Base-by-base conservation (phyloP, 768 basidiomycete species). In the Pholiota conissans region DNA sequence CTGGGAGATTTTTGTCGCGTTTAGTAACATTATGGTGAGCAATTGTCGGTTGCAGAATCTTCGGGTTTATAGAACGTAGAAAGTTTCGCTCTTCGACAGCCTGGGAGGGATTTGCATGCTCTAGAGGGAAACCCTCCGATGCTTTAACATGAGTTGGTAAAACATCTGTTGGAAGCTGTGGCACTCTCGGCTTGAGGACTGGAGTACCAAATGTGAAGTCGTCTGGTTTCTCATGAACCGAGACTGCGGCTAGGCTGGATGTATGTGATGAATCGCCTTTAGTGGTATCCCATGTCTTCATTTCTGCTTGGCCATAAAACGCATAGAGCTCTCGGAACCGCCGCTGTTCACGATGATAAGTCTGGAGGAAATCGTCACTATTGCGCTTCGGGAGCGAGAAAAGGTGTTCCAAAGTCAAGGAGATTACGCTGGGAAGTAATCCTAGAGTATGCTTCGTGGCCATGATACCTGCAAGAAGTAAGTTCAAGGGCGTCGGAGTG, bases 131-230 rank as follows among this genome's bases (percentile, higher is more conserved):
- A 18, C 42, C 22, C n/a, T 45, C 24, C 42, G 18, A 22, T 24
- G 10, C 24, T 45, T 45, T 22, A 20, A 45, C 18, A 45, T 45
- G 42, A 11, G 42, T 45, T 24, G 42, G 20, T 45, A 18, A 11
- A 45, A 45, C n/a, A 35, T 26, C 30, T 8, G n/a, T 22, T 52
- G 16, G 18, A 8, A 7, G 7, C 26, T 30, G 34, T 9, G 30
- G 22, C 16, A 57, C 48, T 27, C 86, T 79, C 30, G 85, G 74
- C 60, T 78, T 81, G 34, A 87, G 73, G 29, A 86, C 68, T 16
- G 85, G 86, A 9, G 84, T 87, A 35, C 73, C 78, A 60, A 86
- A 82, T 3, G 76, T 78, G 59, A 73, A 70, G 16, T 63, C 69
- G 10, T 49, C 53, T 3, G 32, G 20, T 20, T 18, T 13, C 29